phyloP scores from a whole-genome alignment of 495 filamentous ascomycete species.

The Aspergillus hancockii region DNA sequence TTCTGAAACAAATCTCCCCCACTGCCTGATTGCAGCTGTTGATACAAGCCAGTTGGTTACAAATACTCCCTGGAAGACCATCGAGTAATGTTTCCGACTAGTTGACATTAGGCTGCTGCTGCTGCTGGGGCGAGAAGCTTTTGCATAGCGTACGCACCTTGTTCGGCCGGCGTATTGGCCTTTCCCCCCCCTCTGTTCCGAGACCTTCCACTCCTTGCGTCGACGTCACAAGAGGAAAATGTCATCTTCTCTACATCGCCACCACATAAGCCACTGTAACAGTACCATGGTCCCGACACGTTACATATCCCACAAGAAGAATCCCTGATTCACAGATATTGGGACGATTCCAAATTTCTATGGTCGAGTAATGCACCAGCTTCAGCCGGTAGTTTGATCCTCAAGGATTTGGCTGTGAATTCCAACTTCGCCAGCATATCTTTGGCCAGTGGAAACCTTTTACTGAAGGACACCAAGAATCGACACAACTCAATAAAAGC shows the following conservation, averaged over 20 bases:
- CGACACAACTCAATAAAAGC: constrained; percentile 39
- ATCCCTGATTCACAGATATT: constrained; percentile 7
- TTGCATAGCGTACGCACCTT: neutral
- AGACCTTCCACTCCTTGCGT: neutral
- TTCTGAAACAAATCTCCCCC: neutral
- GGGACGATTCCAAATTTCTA: constrained; percentile 14
- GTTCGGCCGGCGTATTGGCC: neutral
- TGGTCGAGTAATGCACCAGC: constrained; percentile 26
- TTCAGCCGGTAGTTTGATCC: constrained; percentile 31
- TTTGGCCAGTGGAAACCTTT: constrained; percentile 30
- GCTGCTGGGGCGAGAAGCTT: neutral
- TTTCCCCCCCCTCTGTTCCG: neutral
- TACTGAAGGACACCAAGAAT: constrained; percentile 30
- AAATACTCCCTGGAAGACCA: too few relatives aligned
- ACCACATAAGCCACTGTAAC: neutral
- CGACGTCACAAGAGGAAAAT: neutral
- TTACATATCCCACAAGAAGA: neutral
- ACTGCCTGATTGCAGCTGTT: too few relatives aligned
- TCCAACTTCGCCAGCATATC: constrained; percentile 29
- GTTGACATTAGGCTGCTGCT: neutral
- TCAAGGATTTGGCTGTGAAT: constrained; percentile 16
- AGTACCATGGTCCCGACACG: neutral
- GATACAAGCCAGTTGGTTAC: too few relatives aligned
- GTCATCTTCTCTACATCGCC: neutral
- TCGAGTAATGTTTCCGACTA: neutral